Base-by-base conservation (phyloP, 192 early-diverging fungal genomes). In the Geranomyces michiganensis region DNA sequence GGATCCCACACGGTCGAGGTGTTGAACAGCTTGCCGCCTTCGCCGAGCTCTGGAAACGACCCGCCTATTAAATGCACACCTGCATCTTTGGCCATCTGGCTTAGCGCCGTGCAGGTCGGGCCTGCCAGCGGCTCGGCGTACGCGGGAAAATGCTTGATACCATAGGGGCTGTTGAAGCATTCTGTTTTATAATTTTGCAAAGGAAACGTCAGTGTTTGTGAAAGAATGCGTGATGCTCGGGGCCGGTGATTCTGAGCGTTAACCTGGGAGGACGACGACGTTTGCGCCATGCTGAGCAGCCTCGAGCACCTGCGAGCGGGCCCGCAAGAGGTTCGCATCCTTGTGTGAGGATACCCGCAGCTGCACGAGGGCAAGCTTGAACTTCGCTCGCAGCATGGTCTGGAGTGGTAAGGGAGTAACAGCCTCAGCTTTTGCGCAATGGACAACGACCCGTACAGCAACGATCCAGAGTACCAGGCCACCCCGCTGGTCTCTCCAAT, bases 111-210 rank as follows among this genome's bases (percentile, higher is more conserved):
- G 26, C 87, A 78, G 32, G 94, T 91, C 14, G 86, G 86, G 58
- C 93, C 91, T 44, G 86, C 77, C 27, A 96, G 74, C 36, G 80
- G 82, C 71, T 99, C 97, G 44, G 97, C 93, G 72, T 97, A 96
- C 27, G 93, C 75, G n/a, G 82, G 84, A 81, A 99, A 99, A 84
- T 88, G 90, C 30, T 87, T 70, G 15, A 93, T 95, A 1, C 97
- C 97, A 79, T 99, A 99, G 10, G 95, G 96, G 17, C 92, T 95
- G 79, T 99, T 99, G 87, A 99, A 99, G 82, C 95, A 97, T 85
- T 99, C 97, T 89, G 87, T 74, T 7, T 53, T 53, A 6, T 24
- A 12, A 17, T 53, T 41, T n/a, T n/a, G n/a, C n/a, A n/a, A n/a
- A n/a, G n/a, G n/a, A 47, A 10, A 47, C 19, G 46, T 53, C 51